Base-by-base conservation (phyloP, 2,329 filamentous ascomycete genomes). In the Neonectria sp. region DNA sequence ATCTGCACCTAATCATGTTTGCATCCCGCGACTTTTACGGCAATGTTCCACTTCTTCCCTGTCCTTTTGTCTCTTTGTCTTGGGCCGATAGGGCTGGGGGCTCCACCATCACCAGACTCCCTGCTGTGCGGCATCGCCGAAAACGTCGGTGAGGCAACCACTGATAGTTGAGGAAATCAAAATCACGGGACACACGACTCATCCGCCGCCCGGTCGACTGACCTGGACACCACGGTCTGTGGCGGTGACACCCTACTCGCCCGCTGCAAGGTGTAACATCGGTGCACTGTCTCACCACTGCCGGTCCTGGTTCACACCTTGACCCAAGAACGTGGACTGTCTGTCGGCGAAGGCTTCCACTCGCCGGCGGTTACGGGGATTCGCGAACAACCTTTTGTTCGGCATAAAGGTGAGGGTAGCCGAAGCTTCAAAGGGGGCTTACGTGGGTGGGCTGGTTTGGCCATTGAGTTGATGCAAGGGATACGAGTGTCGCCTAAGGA, bases 121-220 rank as follows among this genome's bases (percentile, higher is more conserved):
- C 37, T 51, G 29, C 33, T 55, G n/a, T 27, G 52, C 57, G 57
- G 46, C 8, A 51, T 31, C 17, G 35, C 52, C 52, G 58, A 65
- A 37, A 43, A 49, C 24, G 31, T 52, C 56, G 63, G 56, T 55
- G 56, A 65, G 57, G 45, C 33, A 27, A 43, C 52, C 56, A 52
- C 52, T 52, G 35, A 31, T 51, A 57, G 17, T 25, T 49, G 43
- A 5, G 40, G 40, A 45, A 45, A 45, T 21, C 40, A 45, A 33
- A 61, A 65, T 65, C 57, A 65, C 63, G 63, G 63, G 63, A 65
- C 57, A 40, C 43, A 49, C 43, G 35, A 35, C 35, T 52, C 55
- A 52, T 52, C 25, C 24, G 46, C 48, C 33, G 29, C 31, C 33
- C 24, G 43, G 57, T 65, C 52, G 63, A 37, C 58, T 61, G 52